A percentile compares a stretch with the other conserved stretches of the same genome.
Conservation (phyloP, 345 rosid genomes). For the Crucihimalaya himalaica region DNA sequence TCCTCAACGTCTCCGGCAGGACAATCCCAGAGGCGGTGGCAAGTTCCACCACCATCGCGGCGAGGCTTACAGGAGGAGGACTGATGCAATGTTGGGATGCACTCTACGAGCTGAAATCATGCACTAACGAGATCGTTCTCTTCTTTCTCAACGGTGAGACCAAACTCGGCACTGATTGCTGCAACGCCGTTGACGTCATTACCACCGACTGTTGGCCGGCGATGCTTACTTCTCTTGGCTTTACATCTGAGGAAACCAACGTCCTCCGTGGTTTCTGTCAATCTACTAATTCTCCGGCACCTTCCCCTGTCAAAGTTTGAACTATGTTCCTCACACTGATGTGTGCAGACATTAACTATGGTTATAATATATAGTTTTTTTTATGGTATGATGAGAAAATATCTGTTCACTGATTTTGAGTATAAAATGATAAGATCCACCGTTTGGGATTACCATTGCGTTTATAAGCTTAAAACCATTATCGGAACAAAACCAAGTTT, state of each 20-base stretch:
- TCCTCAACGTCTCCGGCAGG: constrained; percentile 19
- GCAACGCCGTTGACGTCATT: constrained; percentile 55
- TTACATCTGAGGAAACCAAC: constrained; percentile 60
- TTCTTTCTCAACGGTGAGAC: constrained; percentile 67
- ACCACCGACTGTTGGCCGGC: constrained; percentile 76
- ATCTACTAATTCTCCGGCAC: constrained; percentile 18
- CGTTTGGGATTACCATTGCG: not conserved
- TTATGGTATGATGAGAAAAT: not conserved
- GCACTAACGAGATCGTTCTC: constrained; percentile 63
- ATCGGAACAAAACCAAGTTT: no score
- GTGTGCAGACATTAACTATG: constrained; percentile 9
- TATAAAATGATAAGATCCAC: no score
- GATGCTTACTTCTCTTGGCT: constrained; percentile 73
- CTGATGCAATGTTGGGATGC: constrained; percentile 71
- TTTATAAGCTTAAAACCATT: not conserved
- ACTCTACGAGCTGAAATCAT: constrained; percentile 55
- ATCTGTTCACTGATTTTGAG: not conserved
- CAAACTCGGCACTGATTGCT: constrained; percentile 53
- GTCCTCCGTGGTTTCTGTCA: constrained; percentile 63
- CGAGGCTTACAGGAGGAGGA: constrained; percentile 43
- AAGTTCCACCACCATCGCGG: constrained; percentile 28
- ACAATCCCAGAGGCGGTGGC: not conserved
- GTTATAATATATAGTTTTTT: not conserved
- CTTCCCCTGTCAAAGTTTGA: constrained; percentile 24
- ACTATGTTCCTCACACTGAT: not conserved